Percentiles rank a stretch among this genome's conserved stretches.
Evolutionary conservation across 1,284 basidiomycete genomes (phyloP).

Genomic region (Naganishia liquefaciens): DNA sequence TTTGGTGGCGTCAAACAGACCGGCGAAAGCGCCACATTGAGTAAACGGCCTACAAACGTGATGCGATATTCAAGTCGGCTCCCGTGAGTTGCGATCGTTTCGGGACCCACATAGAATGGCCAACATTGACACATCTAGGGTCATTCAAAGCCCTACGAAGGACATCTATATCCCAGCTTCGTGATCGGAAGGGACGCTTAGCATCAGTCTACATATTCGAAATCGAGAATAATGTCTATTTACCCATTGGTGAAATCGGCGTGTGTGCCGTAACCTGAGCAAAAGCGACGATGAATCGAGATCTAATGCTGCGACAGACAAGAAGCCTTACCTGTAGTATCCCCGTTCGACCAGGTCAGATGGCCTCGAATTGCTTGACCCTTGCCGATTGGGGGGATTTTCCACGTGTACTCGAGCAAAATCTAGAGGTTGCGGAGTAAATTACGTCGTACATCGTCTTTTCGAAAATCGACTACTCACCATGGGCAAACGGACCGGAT

Average conservation of each 20-base stretch:
- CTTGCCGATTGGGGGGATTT: constrained; percentile 37
- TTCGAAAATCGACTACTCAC: background rate
- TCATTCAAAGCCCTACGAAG: constrained; percentile 40
- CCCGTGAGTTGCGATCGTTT: constrained; percentile 22
- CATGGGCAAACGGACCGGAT: constrained; percentile 44
- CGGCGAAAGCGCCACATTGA: constrained; percentile 39
- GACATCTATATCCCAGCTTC: constrained; percentile 42
- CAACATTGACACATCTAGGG: constrained; percentile 36
- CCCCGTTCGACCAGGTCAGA: constrained; percentile 49
- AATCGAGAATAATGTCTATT: too few relatives aligned
- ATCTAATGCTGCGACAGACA: background rate
- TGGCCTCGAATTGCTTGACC: constrained; percentile 35
- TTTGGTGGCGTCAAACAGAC: constrained; percentile 33
- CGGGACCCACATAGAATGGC: constrained; percentile 9
- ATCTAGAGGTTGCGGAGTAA: constrained; percentile 37
- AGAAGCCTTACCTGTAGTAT: constrained; percentile 40
- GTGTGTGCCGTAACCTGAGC: constrained; percentile 40
- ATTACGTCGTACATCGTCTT: background rate
- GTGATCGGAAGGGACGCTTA: background rate
- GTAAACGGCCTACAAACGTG: constrained; percentile 34
- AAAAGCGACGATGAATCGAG: background rate
- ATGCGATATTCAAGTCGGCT: background rate
- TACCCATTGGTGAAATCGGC: constrained; percentile 41
- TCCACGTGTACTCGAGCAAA: constrained; percentile 44
- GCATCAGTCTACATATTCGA: too few relatives aligned